Evolutionary conservation across 805 yeast species (phyloP).

Genomic region (Spathaspora girioi): DNA sequence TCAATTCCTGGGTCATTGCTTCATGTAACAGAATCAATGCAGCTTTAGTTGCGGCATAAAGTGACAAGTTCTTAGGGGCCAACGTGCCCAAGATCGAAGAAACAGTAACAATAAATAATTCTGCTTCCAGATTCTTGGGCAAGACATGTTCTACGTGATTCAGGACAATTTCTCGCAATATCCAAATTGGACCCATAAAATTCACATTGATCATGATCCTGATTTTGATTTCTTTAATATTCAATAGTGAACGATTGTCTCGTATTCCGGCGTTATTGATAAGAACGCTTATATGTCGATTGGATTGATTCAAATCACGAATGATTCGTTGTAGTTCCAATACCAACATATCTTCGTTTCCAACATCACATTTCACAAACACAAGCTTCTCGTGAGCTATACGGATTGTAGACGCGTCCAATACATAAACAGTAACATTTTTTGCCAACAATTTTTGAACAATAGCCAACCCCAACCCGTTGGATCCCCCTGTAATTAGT

Average conservation of each 20-base stretch:
- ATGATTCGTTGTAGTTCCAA: slow-evolving; percentile 20
- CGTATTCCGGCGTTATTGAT: slow-evolving; percentile 51
- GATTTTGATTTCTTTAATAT: slow-evolving; percentile 18
- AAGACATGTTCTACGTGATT: slow-evolving; percentile 13
- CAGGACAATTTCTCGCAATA: slow-evolving; percentile 16
- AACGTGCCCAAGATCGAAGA: slow-evolving; percentile 47
- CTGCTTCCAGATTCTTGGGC: slow-evolving; percentile 3
- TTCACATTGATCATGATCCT: slow-evolving; percentile 26
- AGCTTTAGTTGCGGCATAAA: slow-evolving; percentile 50
- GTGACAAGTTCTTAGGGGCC: slow-evolving; percentile 45
- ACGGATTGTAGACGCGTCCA: slow-evolving; percentile 25
- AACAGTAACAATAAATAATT: slow-evolving; percentile 37
- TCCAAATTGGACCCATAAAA: slow-evolving; percentile 27
- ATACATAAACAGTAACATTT: slow-evolving; percentile 20
- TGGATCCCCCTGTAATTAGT: slow-evolving; percentile 49
- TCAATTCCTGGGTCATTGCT: slow-evolving; percentile 38
- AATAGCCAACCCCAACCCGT: slow-evolving; percentile 47
- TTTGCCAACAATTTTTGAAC: slow-evolving; percentile 20
- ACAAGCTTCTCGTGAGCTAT: slow-evolving; percentile 7
- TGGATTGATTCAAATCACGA: slow-evolving; percentile 8
- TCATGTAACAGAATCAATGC: slow-evolving; percentile 44
- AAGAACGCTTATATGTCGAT: slow-evolving; percentile 19
- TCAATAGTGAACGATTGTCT: slow-evolving; percentile 26
- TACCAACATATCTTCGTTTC: slow-evolving; percentile 13
- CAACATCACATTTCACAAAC: slow-evolving; percentile 23